phyloP scores from a whole-genome alignment of 768 basidiomycete genomes.

The Panaeolus cyanescens region DNA sequence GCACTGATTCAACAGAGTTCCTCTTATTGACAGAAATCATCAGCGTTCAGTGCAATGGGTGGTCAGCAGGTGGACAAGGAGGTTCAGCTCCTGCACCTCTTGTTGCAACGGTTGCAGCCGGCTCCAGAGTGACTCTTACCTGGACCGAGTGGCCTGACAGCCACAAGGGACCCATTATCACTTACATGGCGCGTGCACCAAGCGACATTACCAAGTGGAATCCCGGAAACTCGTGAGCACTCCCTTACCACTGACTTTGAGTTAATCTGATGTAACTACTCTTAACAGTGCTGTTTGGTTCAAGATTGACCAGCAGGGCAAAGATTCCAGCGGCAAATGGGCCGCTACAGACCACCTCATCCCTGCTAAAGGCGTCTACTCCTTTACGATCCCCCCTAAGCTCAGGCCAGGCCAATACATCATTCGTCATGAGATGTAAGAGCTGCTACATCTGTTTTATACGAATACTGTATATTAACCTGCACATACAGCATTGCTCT shows the following conservation, averaged over 20 bases:
- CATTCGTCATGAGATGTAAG: constrained; percentile 48
- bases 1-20: neutral
- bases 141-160: constrained; percentile 41
- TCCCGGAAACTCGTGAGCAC: constrained; percentile 36
- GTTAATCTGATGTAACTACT: neutral
- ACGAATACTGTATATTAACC: neutral
- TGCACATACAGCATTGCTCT: constrained; percentile 34
- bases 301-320: constrained; percentile 47
- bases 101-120: constrained; percentile 37
- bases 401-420: constrained; percentile 50
- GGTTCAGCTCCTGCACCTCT: constrained; percentile 40
- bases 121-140: constrained; percentile 30
- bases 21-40: neutral
- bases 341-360: constrained; percentile 41
- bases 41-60: constrained; percentile 36
- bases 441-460: neutral
- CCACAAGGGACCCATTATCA: constrained; percentile 44
- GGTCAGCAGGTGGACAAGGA: constrained; percentile 19
- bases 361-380: constrained; percentile 39
- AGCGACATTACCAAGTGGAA: constrained; percentile 42
- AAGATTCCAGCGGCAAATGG: constrained; percentile 44
- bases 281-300: constrained; percentile 48
- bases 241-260: neutral
- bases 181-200: constrained; percentile 48
- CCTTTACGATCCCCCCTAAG: constrained; percentile 46